Conservation (phyloP, 768 basidiomycete genomes). For the Terana coerulea region DNA sequence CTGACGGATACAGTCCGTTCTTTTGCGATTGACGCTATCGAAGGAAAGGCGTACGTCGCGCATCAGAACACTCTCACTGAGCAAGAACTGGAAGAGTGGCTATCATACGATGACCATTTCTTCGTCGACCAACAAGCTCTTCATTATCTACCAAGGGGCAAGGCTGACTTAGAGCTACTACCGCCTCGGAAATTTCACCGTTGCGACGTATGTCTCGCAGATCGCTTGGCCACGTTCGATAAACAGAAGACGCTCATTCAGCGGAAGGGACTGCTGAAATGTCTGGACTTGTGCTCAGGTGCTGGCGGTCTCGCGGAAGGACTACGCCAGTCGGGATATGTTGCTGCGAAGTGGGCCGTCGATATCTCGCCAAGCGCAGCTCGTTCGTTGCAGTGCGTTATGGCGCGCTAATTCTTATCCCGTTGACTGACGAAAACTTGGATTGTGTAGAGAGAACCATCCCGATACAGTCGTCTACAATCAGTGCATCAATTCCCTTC, state of each 20-base stretch:
- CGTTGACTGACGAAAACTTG: not conserved
- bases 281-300: constrained; percentile 69
- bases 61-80: constrained; percentile 28
- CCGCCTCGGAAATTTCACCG: constrained; percentile 22
- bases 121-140: constrained; percentile 39
- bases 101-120: constrained; percentile 54
- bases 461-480: constrained; percentile 58
- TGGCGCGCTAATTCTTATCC: not conserved
- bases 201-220: constrained; percentile 39
- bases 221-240: constrained; percentile 29
- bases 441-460: constrained; percentile 51
- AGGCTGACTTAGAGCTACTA: not conserved
- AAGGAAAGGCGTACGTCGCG: constrained; percentile 52
- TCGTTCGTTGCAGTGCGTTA: constrained; percentile 53
- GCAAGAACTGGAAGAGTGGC: constrained; percentile 39
- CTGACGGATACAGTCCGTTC: constrained; percentile 26
- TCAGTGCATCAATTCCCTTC: constrained; percentile 55
- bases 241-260: constrained; percentile 28
- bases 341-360: constrained; percentile 65
- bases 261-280: constrained; percentile 44
- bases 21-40: constrained; percentile 36
- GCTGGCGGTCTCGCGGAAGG: constrained; percentile 75
- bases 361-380: constrained; percentile 65
- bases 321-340: constrained; percentile 54
- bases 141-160: not conserved